Base-by-base conservation (phyloP, 352 stramenopile genomes). In the Phytopythium cucurbitacearum region DNA sequence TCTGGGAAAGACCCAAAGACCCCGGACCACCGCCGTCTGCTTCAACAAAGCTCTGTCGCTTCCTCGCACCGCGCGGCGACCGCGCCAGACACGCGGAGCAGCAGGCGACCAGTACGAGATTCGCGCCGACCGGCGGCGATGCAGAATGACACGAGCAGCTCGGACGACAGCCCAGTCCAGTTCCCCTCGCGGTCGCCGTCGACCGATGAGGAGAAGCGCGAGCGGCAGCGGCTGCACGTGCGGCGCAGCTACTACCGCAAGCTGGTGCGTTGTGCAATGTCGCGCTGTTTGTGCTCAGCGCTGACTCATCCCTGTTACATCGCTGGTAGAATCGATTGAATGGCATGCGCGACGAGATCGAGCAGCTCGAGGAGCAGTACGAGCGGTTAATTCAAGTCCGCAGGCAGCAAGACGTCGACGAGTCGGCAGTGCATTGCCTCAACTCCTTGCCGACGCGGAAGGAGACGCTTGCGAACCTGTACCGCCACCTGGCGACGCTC, bases 141-240 rank as follows among this genome's bases (percentile, higher is more conserved):
- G 21, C 21, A 28, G 21, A 28, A 28, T 28, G 21, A 28, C 21
- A 28, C 21, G 21, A 28, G 21, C 21, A 28, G 21, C 21, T 28
- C 21, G 21, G 21, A 28, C 21, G 21, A 28, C 21, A 28, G 21
- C 21, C 21, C 21, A 8, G 11, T 49, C 44, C 21, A n/a, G 28
- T 49, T 49, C 44, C 28, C 44, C 15, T 34, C 41, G 13, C 33
- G 15, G 5, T 21, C 15, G 3, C 15, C 15, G 44, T 38, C 21
- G 16, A 15, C 36, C 13, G 61, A 61, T 3, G 60, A 64, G 16
- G 47, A 45, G 21, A 73, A 60, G 49, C 69, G 76, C 13, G 69
- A 66, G 57, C 73, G 75, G 4, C 76, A 89, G 61, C 73, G 76
- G 10, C 64, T 80, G 61, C 72, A 89, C 52, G 78, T 87, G 36